Base-by-base conservation (phyloP, 176 grass and related monocot species). In the Otatea glauca region DNA sequence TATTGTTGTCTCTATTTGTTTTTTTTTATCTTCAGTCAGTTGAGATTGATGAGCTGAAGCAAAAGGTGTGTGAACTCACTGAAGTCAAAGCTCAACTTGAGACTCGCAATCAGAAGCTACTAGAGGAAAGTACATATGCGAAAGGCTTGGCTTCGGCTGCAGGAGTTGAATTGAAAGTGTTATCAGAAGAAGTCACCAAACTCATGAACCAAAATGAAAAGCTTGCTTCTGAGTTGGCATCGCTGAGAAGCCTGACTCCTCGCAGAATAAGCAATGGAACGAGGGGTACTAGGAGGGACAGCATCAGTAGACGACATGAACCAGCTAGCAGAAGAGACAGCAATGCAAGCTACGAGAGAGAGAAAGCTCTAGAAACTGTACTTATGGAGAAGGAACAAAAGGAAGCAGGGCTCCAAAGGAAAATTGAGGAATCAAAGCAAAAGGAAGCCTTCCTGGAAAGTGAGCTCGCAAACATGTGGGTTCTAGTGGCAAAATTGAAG, bases 131-230 rank as follows among this genome's bases (percentile, higher is more conserved):
- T 81, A 88, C 91, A 56, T 99, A 99, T 34, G 97, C 97, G 7
- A 99, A 94, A 92, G 93, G 93, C 16, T 87, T 99, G 68, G 97
- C 97, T 64, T 96, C 97, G 62, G 97, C 97, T 86, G 97, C 97
- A 24, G 97, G 93, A 25, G 92, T 99, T 20, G 97, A 99, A 88
- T 88, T 99, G 86, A 99, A 99, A 72, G 97, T 93, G 0, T 83
- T 99, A 38, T 99, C 97, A 23, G 97, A 99, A 90, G 97, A 99
- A 92, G 93, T 99, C 45, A 96, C 92, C 54, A 99, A 99, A 86
- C 91, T 99, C 65, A 99, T 99, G 97, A 93, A 92, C 88, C 97
- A 99, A 55, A 99, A 99, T 82, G 97, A 99, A 87, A 96, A 88
- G 85, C 86, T 99, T 80, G 87, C 81, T 12, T 70, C 79, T 74